A percentile compares a stretch with the other conserved stretches of the same genome.
phyloP scores from a whole-genome alignment of 78 protist species.

The Blattamonas nauphoetae region DNA sequence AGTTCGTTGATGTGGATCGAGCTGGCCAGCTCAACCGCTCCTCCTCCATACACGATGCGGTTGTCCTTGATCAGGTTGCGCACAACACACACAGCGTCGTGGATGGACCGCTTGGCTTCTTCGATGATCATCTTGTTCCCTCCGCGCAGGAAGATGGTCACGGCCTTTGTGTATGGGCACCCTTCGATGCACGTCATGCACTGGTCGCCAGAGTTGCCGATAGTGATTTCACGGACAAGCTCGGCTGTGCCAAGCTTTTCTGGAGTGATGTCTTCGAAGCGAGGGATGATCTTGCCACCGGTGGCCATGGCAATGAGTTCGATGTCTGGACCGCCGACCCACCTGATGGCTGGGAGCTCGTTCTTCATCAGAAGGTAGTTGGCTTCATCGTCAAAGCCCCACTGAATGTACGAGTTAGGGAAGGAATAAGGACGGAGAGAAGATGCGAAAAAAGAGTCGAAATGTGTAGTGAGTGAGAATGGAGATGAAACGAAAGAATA shows the following conservation, averaged over 20 bases:
- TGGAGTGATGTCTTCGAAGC: conserved; percentile 90
- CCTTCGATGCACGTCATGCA: conserved; percentile 87
- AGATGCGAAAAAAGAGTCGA: background rate
- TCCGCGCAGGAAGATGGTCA: conserved; percentile 95
- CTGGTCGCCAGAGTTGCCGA: conserved; percentile 92
- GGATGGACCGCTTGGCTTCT: conserved; percentile 94
- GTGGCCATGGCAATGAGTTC: conserved; percentile 99
- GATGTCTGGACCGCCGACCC: conserved; percentile 98
- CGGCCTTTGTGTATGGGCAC: conserved; percentile 90
- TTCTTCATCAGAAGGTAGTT: conserved; percentile 91
- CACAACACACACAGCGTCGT: conserved; percentile 92
- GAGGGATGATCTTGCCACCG: conserved; percentile 96
- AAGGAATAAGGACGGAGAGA: background rate
- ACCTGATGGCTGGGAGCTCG: conserved; percentile 94
- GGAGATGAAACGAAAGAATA: background rate
- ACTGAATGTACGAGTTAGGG: conserved; percentile 60
- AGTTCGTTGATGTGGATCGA: conserved; percentile 60
- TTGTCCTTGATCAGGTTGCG: conserved; percentile 95
- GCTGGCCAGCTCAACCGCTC: conserved; percentile 84
- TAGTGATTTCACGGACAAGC: conserved; percentile 74
- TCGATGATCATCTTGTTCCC: conserved; percentile 96
- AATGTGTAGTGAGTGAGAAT: background rate
- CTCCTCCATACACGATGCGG: conserved; percentile 48
- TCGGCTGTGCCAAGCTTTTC: conserved; percentile 94
- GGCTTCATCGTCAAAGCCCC: conserved; percentile 99